Conservation (phyloP, 352 stramenopile genomes). For the Globisporangium parvum region DNA sequence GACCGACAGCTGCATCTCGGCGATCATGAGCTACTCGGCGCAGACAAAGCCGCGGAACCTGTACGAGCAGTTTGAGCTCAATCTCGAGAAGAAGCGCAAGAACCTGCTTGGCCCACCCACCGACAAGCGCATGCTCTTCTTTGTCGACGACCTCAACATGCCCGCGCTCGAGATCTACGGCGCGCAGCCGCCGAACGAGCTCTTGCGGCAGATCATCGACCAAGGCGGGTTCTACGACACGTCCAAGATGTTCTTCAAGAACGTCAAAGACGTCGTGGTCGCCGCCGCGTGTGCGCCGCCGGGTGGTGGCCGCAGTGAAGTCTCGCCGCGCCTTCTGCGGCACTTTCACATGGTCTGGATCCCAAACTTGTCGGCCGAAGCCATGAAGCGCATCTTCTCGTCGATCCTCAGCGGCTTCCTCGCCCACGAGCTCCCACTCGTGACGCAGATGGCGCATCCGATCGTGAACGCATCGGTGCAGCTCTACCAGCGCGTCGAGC, state of each 20-base stretch:
- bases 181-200: constrained; percentile 88
- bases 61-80: constrained; percentile 79
- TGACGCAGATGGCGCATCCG: constrained; percentile 63
- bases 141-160: constrained; percentile 94
- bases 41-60: constrained; percentile 85
- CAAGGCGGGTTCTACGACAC: constrained; percentile 89
- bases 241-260: constrained; percentile 92
- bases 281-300: constrained; percentile 81
- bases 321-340: constrained; percentile 77
- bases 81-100: constrained; percentile 82
- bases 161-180: constrained; percentile 90
- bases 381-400: constrained; percentile 88
- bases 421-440: constrained; percentile 45
- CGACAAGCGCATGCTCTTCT: constrained; percentile 83
- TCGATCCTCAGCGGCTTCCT: constrained; percentile 89
- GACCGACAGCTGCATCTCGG: constrained; percentile 69
- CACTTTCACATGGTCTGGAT: constrained; percentile 93
- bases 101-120: constrained; percentile 67
- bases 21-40: constrained; percentile 88
- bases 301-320: constrained; percentile 81
- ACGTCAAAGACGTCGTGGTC: constrained; percentile 84
- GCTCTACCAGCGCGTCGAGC: constrained; percentile 85
- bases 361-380: constrained; percentile 70
- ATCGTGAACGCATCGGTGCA: constrained; percentile 87
- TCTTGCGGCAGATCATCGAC: constrained; percentile 90